Base-by-base conservation (phyloP, 192 early-diverging fungal genomes). In the Gryganskiella cystojenkinii region DNA sequence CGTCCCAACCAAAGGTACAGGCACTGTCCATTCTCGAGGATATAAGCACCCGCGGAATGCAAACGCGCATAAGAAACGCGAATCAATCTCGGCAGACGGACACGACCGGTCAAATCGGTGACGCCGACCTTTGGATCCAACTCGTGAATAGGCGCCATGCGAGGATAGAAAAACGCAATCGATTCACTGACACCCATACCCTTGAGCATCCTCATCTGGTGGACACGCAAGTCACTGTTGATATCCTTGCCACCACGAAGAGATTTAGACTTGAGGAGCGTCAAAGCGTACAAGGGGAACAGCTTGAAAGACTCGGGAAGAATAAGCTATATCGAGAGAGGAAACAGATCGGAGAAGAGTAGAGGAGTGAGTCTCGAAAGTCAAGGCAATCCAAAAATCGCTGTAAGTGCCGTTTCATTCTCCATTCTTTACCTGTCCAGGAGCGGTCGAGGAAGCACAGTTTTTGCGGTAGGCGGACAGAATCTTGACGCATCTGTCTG, bases 261-360 rank as follows among this genome's bases (percentile, higher is more conserved):
- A 3, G 94, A 88, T 49, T 88, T 87, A 47, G 88, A 90, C 75
- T 98, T 98, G 22, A 96, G 85, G 66, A 99, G 71, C 27, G 93
- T 79, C 45, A 98, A 85, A 1, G 89, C 86, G 79, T 94, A 97
- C 28, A 98, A 84, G 15, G 98, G 97, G 47, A 93, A 90, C 44
- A 97, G 84, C 80, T 99, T 99, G 84, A 92, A 96, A 0, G 95
- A 90, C 78, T 99, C 98, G 25, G 98, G 97, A 51, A 99, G 81
- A 62, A 99, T 98, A 20, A 99, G 85, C 84, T 97, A 63, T 61
- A 35, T 20, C 27, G 3, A 51, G 35, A 20, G 25, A 15, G 37
- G 37, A 35, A 24, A 22, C 40, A 46, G 24, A 43, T 44, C 3
- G 7, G 28, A 11, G 46, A 14, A 50, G 46, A 28, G n/a, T 22